Evolutionary conservation across 495 filamentous ascomycete genomes (phyloP), one percentile per base, ranked within the genome.

Genomic region (Penicillium pulvis): DNA sequence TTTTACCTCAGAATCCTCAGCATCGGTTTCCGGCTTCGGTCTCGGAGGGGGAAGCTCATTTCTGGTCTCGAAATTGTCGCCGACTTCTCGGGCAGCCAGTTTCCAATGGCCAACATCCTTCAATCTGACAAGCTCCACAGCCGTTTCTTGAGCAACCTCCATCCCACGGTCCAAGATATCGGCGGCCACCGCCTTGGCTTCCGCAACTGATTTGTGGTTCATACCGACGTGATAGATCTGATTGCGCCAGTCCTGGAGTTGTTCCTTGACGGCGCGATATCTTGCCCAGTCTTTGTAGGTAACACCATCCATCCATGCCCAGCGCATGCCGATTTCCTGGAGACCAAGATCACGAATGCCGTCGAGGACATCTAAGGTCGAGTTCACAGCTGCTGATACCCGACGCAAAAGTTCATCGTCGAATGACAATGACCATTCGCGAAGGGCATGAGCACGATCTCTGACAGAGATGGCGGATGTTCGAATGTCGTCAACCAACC

Each of bases 281-380:
- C 90, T 90, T 28, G 84, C 83, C 95, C 95, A 99, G 69, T 97
- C 92, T 65, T 94, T 93, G 79, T 98, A 96, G 6, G 92, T 93
- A 58, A 99, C 85, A 39, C 89, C 89, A 52, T 97, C 93, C 82
- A 91, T 96, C 88, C 90, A 95, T 1, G 93, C 92, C 93, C 95
- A 99, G 57, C 94, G 90, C 84, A 95, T 93, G 42, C 95, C 95
- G 53, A 99, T 90, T 66, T 97, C 93, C 67, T 97, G 92, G 8
- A 99, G 80, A 2, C 92, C 92, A 8, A 97, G 79, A 61, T 97
- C 92, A 20, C 90, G 84, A 55, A 97, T 92, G 52, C 83, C 81
- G 61, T 94, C 90, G 36, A 99, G 81, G 35, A 95, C 89, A 55
- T 84, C 81, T 26, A 98, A 83, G 8, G 93, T 96, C 20, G 87